These are phyloP conservation scores for Hypoxylon sp. DNA, from an alignment of 2,329 filamentous ascomycete genomes.

Conservation along the genomic window DNA sequence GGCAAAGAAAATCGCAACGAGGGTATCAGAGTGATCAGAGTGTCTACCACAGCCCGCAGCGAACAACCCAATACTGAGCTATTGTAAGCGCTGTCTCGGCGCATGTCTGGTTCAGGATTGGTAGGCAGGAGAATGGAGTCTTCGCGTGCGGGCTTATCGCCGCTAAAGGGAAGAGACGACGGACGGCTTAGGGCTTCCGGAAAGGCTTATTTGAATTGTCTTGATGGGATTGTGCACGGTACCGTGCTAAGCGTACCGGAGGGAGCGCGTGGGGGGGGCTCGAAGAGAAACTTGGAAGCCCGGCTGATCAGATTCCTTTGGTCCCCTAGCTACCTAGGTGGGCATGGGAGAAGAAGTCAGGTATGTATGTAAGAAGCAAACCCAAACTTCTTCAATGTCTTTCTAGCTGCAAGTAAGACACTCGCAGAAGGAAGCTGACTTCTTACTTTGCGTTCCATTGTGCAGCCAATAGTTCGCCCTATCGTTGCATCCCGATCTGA, in stretches of 20 bases:
- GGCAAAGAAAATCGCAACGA: slow-evolving; percentile 32
- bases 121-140: not conserved
- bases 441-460: slow-evolving; percentile 24
- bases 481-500: slow-evolving; percentile 39
- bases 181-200: slow-evolving; percentile 29
- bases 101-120: not conserved
- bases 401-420: slow-evolving; percentile 16
- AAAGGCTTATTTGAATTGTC: slow-evolving; percentile 33
- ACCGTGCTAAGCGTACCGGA: not conserved
- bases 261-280: slow-evolving; percentile 17
- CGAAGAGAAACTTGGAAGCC: not conserved
- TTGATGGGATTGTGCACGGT: slow-evolving; percentile 1
- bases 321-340: not conserved
- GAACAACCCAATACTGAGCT: slow-evolving; percentile 19
- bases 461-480: slow-evolving; percentile 19
- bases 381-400: slow-evolving; percentile 7
- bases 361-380: slow-evolving; percentile 23
- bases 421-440: slow-evolving; percentile 8
- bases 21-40: not conserved
- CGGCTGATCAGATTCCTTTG: slow-evolving; percentile 31
- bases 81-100: slow-evolving; percentile 27
- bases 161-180: slow-evolving; percentile 24
- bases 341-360: slow-evolving; percentile 26
- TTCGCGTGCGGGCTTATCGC: slow-evolving; percentile 19
- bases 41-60: slow-evolving; percentile 18